Percentiles rank a stretch among this genome's conserved stretches.
These are phyloP conservation scores for Lentinula boryana DNA, from an alignment of 768 basidiomycete species.

Conservation along the genomic window DNA sequence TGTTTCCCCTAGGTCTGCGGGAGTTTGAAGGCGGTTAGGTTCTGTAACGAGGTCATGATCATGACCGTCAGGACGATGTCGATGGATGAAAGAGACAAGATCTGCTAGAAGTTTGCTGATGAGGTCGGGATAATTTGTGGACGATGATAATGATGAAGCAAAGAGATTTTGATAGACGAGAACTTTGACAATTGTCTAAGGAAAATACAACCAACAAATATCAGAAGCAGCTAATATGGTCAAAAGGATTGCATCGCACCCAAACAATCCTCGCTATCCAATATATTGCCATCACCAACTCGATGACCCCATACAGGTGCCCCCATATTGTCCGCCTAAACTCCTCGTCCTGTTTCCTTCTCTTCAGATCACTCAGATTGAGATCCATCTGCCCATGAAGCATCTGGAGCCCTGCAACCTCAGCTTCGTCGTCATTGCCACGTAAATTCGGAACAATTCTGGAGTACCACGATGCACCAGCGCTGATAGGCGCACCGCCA, in stretches of 20 bases:
- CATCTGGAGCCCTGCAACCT: constrained; percentile 58
- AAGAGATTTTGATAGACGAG: constrained; percentile 25
- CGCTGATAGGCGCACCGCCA: constrained; percentile 4
- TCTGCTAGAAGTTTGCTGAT: constrained; percentile 14
- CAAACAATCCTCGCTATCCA: constrained; percentile 57
- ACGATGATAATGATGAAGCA: constrained; percentile 19
- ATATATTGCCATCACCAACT: constrained; percentile 58
- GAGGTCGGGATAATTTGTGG: constrained; percentile 35
- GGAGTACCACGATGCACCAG: constrained; percentile 39
- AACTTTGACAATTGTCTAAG: constrained; percentile 48
- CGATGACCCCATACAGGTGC: constrained; percentile 36
- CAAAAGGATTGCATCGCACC: constrained; percentile 29
- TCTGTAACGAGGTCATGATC: constrained; percentile 19
- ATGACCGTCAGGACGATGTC: constrained; percentile 12
- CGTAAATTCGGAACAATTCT: constrained; percentile 46
- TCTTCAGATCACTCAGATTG: constrained; percentile 46
- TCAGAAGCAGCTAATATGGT: background rate
- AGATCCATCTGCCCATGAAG: constrained; percentile 63
- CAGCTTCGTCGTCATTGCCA: constrained; percentile 37
- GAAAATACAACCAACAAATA: background rate
- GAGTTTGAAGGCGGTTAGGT: constrained; percentile 18
- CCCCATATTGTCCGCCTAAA: constrained; percentile 54
- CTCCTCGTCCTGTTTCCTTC: constrained; percentile 39
- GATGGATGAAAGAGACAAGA: background rate
- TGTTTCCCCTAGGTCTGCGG: constrained; percentile 13